Conservation (phyloP, 2,329 filamentous ascomycete species). For the Falciphora oryzae region DNA sequence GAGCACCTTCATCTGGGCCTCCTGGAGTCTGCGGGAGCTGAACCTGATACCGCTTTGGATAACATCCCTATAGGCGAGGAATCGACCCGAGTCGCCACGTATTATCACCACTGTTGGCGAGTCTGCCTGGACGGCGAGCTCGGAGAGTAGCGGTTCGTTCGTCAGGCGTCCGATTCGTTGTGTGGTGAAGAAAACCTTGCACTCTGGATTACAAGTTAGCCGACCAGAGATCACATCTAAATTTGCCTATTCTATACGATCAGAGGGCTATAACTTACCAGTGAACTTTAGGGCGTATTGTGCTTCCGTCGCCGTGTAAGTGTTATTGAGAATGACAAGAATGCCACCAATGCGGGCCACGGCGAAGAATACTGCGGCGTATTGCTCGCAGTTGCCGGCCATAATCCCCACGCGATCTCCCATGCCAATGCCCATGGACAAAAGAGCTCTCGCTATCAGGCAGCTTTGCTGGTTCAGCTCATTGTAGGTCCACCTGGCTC, state of each 20-base stretch:
- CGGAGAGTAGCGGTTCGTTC: slow-evolving; percentile 52
- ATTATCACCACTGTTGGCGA: slow-evolving; percentile 53
- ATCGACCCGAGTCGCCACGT: slow-evolving; percentile 46
- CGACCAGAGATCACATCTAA: too few relatives aligned
- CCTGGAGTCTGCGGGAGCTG: slow-evolving; percentile 37
- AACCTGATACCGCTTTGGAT: slow-evolving; percentile 45
- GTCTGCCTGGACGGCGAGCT: slow-evolving; percentile 41
- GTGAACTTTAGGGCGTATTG: slow-evolving; percentile 66
- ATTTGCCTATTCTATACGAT: background rate
- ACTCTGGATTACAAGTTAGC: slow-evolving; percentile 39
- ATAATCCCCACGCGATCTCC: slow-evolving; percentile 71
- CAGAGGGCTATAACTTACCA: slow-evolving; percentile 35
- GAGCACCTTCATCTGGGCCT: slow-evolving; percentile 48
- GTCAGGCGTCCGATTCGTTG: slow-evolving; percentile 61
- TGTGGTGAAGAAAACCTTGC: slow-evolving; percentile 68
- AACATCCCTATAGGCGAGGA: slow-evolving; percentile 55
- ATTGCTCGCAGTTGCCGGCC: slow-evolving; percentile 76
- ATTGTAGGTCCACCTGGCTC: slow-evolving; percentile 66
- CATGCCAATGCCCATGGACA: slow-evolving; percentile 59
- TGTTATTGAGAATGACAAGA: slow-evolving; percentile 76
- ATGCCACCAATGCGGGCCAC: slow-evolving; percentile 61
- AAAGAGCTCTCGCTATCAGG: slow-evolving; percentile 57
- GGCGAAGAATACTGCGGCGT: slow-evolving; percentile 70
- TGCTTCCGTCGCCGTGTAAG: slow-evolving; percentile 69
- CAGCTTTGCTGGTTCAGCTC: slow-evolving; percentile 58